These are phyloP conservation scores for Verruconis gallopava DNA, from an alignment of 2,329 filamentous ascomycete genomes.

Conservation along the genomic window DNA sequence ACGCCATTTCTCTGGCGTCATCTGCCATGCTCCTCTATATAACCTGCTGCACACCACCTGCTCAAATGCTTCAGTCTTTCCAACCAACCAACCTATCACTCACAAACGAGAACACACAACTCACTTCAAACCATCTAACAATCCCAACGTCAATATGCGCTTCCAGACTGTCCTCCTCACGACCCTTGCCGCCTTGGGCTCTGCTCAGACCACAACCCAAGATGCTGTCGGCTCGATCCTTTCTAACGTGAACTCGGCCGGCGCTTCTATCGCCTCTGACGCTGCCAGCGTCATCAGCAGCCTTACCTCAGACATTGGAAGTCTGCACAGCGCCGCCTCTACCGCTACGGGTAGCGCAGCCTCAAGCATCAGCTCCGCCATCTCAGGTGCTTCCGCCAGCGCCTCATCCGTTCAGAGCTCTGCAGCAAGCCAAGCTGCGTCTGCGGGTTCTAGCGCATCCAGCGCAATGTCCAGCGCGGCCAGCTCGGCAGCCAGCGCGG, in stretches of 20 bases:
- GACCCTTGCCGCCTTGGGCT: constrained; percentile 1
- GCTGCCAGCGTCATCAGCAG: neutral
- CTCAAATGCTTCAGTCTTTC: no score
- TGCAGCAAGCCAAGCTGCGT: neutral
- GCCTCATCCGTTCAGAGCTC: neutral
- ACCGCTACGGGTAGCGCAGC: neutral
- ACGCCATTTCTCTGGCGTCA: no score
- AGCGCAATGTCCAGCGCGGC: neutral
- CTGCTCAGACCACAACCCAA: neutral
- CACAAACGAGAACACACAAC: no score
- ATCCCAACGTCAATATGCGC: constrained; percentile 9
- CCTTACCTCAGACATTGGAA: constrained; percentile 1
- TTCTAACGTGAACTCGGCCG: neutral
- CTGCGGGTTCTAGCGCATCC: neutral
- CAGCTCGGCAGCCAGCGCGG: neutral
- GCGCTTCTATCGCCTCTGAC: neutral
- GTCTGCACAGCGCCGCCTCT: neutral
- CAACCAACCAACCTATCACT: no score
- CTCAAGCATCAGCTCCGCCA: neutral
- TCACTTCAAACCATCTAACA: no score
- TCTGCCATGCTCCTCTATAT: no score
- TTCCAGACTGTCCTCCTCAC: constrained; percentile 7
- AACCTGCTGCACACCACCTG: no score
- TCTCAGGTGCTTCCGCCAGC: neutral
- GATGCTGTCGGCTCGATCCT: constrained; percentile 1